A percentile compares a stretch with the other conserved stretches of the same genome.
Conservation (phyloP, 768 basidiomycete genomes). For the Trametes cubensis region DNA sequence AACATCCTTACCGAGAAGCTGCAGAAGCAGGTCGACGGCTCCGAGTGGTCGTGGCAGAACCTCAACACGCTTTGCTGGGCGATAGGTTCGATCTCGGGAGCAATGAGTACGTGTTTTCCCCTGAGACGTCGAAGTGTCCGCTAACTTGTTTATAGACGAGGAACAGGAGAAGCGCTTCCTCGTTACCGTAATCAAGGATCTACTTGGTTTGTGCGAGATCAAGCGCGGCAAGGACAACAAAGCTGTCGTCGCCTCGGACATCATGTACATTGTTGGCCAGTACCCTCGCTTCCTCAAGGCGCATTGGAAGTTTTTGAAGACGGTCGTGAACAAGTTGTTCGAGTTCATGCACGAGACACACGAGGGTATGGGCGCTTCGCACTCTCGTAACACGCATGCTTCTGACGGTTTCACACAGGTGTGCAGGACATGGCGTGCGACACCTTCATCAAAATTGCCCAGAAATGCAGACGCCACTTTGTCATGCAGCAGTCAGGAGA, state of each 20-base stretch:
- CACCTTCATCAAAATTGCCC: conserved; percentile 99
- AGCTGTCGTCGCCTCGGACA: conserved; percentile 94
- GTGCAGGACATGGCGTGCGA: conserved; percentile 99
- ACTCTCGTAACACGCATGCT: no score
- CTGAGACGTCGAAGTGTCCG: neutral
- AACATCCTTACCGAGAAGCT: conserved; percentile 97
- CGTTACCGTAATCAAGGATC: conserved; percentile 98
- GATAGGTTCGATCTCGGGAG: conserved; percentile 97
- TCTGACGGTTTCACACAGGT: conserved; percentile 49
- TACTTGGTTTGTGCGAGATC: conserved; percentile 96
- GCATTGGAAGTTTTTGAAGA: conserved; percentile 99
- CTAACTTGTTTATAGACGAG: conserved; percentile 63
- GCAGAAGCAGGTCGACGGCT: conserved; percentile 94
- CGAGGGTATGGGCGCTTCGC: conserved; percentile 63
- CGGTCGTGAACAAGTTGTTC: conserved; percentile 98
- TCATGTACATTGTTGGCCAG: conserved; percentile 99
- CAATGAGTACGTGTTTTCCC: conserved; percentile 79
- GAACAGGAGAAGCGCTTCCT: conserved; percentile 99
- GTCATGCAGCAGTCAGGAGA: conserved; percentile 99
- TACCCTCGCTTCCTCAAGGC: conserved; percentile 99
- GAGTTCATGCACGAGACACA: conserved; percentile 99
- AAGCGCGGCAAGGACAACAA: conserved; percentile 99
- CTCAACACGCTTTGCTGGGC: conserved; percentile 99
- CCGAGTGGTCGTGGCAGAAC: conserved; percentile 99
- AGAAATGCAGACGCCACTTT: conserved; percentile 97